phyloP scores from a whole-genome alignment of 345 rosid genomes.

The Trapa bicornis region DNA sequence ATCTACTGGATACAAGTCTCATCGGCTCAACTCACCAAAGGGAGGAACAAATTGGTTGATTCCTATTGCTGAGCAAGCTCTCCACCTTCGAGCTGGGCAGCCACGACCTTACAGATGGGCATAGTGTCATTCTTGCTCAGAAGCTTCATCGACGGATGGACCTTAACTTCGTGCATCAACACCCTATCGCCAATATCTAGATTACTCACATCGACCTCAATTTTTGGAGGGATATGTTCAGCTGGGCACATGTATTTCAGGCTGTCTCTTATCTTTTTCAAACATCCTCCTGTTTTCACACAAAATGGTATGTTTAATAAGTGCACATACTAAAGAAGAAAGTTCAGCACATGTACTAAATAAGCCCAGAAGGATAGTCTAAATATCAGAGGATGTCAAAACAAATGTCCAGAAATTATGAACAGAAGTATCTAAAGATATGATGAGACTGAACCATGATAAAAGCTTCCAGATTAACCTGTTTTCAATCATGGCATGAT shows the following conservation, averaged over 20 bases:
- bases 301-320: not conserved
- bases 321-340: not conserved
- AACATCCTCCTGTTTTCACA: conserved; percentile 44
- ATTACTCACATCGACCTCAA: conserved; percentile 76
- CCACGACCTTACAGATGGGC: conserved; percentile 68
- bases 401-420: not conserved
- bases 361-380: not conserved
- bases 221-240: conserved; percentile 63
- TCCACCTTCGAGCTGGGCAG: conserved; percentile 26
- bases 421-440: not conserved
- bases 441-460: not conserved
- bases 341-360: not conserved
- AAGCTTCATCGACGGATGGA: conserved; percentile 67
- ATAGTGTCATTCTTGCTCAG: conserved; percentile 55
- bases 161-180: conserved; percentile 38
- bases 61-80: conserved; percentile 20
- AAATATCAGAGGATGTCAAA: not conserved
- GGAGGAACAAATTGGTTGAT: not conserved
- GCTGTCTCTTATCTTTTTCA: conserved; percentile 36
- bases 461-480: not conserved
- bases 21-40: not conserved
- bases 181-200: conserved; percentile 67
- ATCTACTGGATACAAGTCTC: not conserved
- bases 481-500: not conserved
- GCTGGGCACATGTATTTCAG: conserved; percentile 54